Evolutionary conservation across 306 rosid species (phyloP).

Genomic region (Vigna trinervia): DNA sequence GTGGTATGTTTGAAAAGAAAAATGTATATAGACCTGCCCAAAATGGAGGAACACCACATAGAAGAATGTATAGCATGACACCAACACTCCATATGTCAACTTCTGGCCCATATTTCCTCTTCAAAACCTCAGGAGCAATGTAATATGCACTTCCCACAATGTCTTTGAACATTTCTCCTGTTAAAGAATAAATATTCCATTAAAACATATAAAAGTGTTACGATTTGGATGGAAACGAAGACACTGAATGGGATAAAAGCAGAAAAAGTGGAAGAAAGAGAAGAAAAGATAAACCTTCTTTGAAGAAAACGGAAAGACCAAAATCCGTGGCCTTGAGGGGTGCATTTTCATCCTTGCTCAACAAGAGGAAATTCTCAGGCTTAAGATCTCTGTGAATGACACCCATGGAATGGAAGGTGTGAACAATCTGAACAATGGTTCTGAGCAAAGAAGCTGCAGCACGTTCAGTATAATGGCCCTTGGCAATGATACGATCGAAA

Average conservation of each 20-base stretch:
- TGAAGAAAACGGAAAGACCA: constrained; percentile 56
- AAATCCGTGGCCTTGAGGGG: constrained; percentile 61
- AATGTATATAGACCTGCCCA: constrained; percentile 78
- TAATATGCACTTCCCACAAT: constrained; percentile 89
- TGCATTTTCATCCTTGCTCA: constrained; percentile 47
- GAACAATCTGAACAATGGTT: constrained; percentile 45
- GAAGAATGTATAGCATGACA: constrained; percentile 80
- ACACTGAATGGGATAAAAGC: no score
- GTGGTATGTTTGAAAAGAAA: neutral
- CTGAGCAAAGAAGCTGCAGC: constrained; percentile 51
- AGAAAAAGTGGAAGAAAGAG: neutral
- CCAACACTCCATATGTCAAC: constrained; percentile 95
- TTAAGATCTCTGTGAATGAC: constrained; percentile 63
- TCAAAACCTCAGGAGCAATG: constrained; percentile 90
- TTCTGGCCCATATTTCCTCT: constrained; percentile 83
- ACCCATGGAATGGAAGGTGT: constrained; percentile 49
- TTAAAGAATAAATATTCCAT: neutral
- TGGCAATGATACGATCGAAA: constrained; percentile 48
- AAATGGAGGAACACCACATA: constrained; percentile 87
- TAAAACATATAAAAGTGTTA: no score
- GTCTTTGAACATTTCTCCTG: constrained; percentile 84
- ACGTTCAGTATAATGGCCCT: constrained; percentile 48
- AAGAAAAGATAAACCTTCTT: constrained; percentile 50
- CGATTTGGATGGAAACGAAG: no score
- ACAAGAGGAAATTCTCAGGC: constrained; percentile 63